Evolutionary conservation across 2,329 filamentous ascomycete genomes (phyloP), one percentile per base, ranked within the genome.

Genomic region (Penicillium sp.): DNA sequence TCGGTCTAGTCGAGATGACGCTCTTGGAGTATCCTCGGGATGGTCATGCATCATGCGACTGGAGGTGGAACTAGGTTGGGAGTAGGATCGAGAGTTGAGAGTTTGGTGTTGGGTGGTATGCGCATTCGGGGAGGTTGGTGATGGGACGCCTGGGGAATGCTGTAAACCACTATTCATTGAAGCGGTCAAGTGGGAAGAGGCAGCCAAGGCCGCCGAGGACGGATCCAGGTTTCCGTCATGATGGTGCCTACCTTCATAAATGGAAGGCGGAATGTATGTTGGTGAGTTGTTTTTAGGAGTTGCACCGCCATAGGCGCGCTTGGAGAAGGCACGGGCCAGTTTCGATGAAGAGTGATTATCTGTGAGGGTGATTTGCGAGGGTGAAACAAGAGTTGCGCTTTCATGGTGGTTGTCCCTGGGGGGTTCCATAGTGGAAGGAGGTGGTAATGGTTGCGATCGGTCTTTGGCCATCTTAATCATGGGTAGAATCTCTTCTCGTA

Each of bases 381-480:
- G 68, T 13, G 70, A 70, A 7, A 63, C 68, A 16, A 78, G 71
- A 76, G 79, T 69, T 75, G 76, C 66, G 74, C 63, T 65, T 31
- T 74, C 69, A 22, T 69, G 64, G 37, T 67, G 64, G 35, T 49
- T 60, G 16, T 73, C 72, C 19, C 54, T 49, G 6, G 43, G 56
- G 54, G 44, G 10, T 1, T 50, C 60, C 13, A 64, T 60, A 2
- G 69, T 62, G n/a, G 78, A 78, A 39, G 78, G 76, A 49, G 79
- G 79, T 33, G 93, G 93, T 22, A 98, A 81, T 35, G 93, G 93
- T 71, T 96, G 91, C 63, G 92, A 90, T 66, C 89, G 89, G 72
- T 98, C 93, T 78, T 98, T 98, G 68, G 88, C 90, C 69, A 96
- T 87, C 61, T 93, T 90, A 68, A 97, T 86, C 21, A 96, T 88